These are phyloP conservation scores for Eucalyptus cloeziana DNA, from an alignment of 345 rosid genomes.

Conservation along the genomic window DNA sequence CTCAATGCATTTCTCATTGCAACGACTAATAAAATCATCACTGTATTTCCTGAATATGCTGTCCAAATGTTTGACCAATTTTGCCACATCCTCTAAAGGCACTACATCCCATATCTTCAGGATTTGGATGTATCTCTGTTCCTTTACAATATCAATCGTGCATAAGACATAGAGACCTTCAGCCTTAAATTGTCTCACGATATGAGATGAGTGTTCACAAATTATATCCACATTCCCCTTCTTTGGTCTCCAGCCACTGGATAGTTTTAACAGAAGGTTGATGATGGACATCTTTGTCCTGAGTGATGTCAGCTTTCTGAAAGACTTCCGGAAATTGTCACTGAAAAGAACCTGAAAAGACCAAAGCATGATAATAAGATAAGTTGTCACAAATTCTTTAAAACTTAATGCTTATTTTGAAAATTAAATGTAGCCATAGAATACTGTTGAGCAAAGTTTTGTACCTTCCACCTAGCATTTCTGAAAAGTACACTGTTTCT, in stretches of 20 bases:
- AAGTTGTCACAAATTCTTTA: neutral
- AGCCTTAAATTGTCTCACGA: conserved; percentile 32
- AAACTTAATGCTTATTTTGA: neutral
- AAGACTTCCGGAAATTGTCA: conserved; percentile 31
- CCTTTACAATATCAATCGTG: conserved; percentile 25
- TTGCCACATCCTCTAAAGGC: conserved; percentile 16
- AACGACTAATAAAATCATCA: conserved; percentile 22
- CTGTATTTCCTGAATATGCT: conserved; percentile 15
- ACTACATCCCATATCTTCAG: conserved; percentile 51
- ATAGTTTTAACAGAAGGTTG: conserved; percentile 13
- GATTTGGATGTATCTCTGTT: conserved; percentile 13
- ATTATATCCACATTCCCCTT: conserved; percentile 8
- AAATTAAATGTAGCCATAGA: neutral
- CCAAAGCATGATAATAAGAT: neutral
- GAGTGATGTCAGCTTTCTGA: conserved; percentile 18
- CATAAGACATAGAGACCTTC: conserved; percentile 20
- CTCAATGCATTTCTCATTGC: conserved; percentile 28
- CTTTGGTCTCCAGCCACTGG: conserved; percentile 47
- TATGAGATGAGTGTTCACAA: conserved; percentile 16
- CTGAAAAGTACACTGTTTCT: conserved; percentile 14
- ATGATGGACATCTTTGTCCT: conserved; percentile 6
- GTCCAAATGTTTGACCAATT: conserved; percentile 27
- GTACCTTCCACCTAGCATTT: conserved; percentile 37
- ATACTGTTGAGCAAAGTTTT: neutral
- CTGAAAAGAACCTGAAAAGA: conserved; percentile 29